These are phyloP conservation scores for Periconia sp. DNA, from an alignment of 2,329 filamentous ascomycete genomes.

Conservation along the genomic window DNA sequence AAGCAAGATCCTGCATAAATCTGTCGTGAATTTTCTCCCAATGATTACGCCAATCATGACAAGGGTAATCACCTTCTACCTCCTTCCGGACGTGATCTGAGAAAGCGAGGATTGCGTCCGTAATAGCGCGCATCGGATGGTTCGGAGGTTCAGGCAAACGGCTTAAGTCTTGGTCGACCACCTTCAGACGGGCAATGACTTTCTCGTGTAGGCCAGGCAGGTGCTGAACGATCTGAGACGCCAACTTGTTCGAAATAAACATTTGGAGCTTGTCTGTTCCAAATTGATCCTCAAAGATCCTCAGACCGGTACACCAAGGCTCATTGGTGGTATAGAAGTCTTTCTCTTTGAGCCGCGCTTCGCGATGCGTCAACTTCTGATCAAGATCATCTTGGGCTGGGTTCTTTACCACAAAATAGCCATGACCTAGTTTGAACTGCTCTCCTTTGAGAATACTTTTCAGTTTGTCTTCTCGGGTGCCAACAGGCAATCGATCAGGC, in stretches of 20 bases:
- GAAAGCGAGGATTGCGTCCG: constrained; percentile 61
- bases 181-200: constrained; percentile 50
- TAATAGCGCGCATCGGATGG: constrained; percentile 68
- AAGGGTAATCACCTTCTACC: constrained; percentile 52
- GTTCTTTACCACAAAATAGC: constrained; percentile 76
- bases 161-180: constrained; percentile 58
- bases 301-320: constrained; percentile 52
- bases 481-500: constrained; percentile 68
- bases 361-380: constrained; percentile 44
- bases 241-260: constrained; percentile 52
- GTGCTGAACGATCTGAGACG: constrained; percentile 44
- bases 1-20: constrained; percentile 51
- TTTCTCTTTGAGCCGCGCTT: constrained; percentile 53
- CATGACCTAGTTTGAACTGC: constrained; percentile 67
- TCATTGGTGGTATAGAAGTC: constrained; percentile 50
- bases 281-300: constrained; percentile 47
- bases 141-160: constrained; percentile 68
- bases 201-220: constrained; percentile 48
- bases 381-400: constrained; percentile 57
- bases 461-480: constrained; percentile 57
- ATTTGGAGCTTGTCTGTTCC: constrained; percentile 56
- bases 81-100: constrained; percentile 56
- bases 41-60: constrained; percentile 45
- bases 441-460: constrained; percentile 63
- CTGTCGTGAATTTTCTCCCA: constrained; percentile 51